Base-by-base conservation (phyloP, 2,329 filamentous ascomycete species). In the Beauveria medogensis region DNA sequence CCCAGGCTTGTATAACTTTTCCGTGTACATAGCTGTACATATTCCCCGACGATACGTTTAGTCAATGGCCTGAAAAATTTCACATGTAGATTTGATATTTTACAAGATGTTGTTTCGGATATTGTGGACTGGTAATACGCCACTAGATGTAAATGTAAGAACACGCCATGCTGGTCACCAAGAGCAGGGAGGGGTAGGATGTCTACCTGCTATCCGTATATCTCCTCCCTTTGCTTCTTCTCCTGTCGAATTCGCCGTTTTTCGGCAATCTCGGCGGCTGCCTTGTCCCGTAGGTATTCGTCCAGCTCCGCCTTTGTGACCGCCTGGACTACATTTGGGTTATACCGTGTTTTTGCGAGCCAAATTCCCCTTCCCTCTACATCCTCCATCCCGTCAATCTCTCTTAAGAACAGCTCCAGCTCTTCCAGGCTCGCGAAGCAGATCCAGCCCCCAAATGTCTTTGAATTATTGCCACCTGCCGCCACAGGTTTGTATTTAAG, bases 391-490 rank as follows among this genome's bases (percentile, higher is more conserved):
- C 51, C 59, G 34, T 60, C 20, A 43, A 60, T 51, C 43, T 51
- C 59, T 14, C 24, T 34, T 3, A 60, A 5, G n/a, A 60, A 60
- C 3, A 18, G 10, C 22, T 55, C 44, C 7, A 60, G 59, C 30
- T 50, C 51, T 30, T 60, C 43, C 18, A 55, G 22, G 34, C 59
- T 60, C 8, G 59, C 51, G 51, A 55, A 44, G 51, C 59, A 55
- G 20, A 60, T 44, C 59, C 59, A 60, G 9, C 58, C 50, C n/a
- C 58, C 51, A 43, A 60, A 60, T 43, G 30, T 30, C n/a, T 41
- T 26, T 22, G 51, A 28, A 2, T 22, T 20, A 18, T 50, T 55
- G 43, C 41, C n/a, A 22, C 58, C 58, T 20, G 51, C 51, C 18
- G 59, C 59, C 30, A 60, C 51, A 14, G 51, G 51, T 30, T 43